phyloP scores from a whole-genome alignment of 2,329 filamentous ascomycete genomes.

The Apiospora sp. region DNA sequence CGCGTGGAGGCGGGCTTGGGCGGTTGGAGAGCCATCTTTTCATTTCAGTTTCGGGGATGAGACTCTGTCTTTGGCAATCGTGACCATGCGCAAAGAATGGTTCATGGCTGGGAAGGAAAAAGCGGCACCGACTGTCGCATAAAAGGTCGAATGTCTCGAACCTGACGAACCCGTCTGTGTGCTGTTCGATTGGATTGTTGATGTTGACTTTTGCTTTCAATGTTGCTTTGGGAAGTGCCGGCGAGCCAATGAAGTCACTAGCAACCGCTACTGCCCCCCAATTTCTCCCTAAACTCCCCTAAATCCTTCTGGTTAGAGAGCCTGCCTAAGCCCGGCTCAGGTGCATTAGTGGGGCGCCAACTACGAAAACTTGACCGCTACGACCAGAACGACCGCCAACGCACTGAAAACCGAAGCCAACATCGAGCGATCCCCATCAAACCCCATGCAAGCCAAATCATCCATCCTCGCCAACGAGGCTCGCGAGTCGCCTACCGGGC shows the following conservation, averaged over 20 bases:
- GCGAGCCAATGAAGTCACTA: slow-evolving; percentile 3
- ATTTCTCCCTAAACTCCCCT: slow-evolving; percentile 10
- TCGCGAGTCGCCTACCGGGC: neutral
- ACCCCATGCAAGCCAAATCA: neutral
- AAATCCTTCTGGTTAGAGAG: slow-evolving; percentile 1
- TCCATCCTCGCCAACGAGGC: neutral
- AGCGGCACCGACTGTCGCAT: neutral
- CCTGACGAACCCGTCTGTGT: neutral
- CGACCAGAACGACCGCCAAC: neutral
- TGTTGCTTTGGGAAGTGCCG: slow-evolving; percentile 13
- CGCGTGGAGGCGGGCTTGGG: slow-evolving; percentile 7
- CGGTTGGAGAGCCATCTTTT: slow-evolving; percentile 3
- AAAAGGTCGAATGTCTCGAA: neutral
- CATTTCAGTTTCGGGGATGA: slow-evolving; percentile 1
- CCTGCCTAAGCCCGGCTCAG: neutral
- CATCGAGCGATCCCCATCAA: neutral
- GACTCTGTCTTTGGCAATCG: slow-evolving; percentile 11
- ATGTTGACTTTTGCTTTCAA: slow-evolving; percentile 21
- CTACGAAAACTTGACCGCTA: neutral
- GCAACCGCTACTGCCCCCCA: neutral
- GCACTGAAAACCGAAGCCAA: neutral
- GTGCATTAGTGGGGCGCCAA: neutral
- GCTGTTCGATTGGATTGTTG: neutral
- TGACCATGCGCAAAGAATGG: neutral
- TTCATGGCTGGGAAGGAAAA: neutral